phyloP scores from a whole-genome alignment of 129 eudicot species.

The Flaveria sonorensis region DNA sequence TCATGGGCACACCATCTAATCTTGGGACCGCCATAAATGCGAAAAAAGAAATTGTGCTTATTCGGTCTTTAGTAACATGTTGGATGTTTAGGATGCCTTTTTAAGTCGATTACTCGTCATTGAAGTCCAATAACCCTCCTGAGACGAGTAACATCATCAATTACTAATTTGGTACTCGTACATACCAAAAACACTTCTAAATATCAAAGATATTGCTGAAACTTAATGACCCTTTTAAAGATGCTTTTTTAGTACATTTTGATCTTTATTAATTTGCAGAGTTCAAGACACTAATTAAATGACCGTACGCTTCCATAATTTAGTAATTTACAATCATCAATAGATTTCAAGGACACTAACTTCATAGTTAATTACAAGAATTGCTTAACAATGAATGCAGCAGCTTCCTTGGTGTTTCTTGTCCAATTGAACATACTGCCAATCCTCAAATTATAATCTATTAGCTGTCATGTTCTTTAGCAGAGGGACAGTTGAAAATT shows the following conservation, averaged over 20 bases:
- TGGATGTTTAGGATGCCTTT: neutral
- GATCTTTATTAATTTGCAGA: neutral
- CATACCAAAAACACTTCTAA: neutral
- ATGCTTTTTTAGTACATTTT: slow-evolving; percentile 12
- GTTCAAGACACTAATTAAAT: slow-evolving; percentile 2
- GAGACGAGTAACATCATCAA: neutral
- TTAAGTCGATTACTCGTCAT: slow-evolving; percentile 11
- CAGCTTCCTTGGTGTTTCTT: slow-evolving; percentile 43
- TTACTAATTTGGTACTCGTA: neutral
- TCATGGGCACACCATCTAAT: neutral
- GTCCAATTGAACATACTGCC: slow-evolving; percentile 35
- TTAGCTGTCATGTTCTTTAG: slow-evolving; percentile 60
- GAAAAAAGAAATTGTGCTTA: neutral
- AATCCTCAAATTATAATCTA: slow-evolving; percentile 32
- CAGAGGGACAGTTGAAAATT: slow-evolving; percentile 61
- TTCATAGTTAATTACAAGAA: slow-evolving; percentile 23
- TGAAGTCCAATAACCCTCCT: slow-evolving; percentile 16
- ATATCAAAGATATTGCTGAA: slow-evolving; percentile 2
- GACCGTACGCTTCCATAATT: neutral
- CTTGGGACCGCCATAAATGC: neutral
- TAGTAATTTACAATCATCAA: slow-evolving; percentile 23
- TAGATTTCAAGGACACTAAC: slow-evolving; percentile 25
- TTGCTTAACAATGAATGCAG: slow-evolving; percentile 32
- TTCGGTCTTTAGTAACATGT: neutral
- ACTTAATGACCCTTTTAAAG: slow-evolving; percentile 20